phyloP scores from a whole-genome alignment of 805 yeast genomes.

The Starmerella kuoi region DNA sequence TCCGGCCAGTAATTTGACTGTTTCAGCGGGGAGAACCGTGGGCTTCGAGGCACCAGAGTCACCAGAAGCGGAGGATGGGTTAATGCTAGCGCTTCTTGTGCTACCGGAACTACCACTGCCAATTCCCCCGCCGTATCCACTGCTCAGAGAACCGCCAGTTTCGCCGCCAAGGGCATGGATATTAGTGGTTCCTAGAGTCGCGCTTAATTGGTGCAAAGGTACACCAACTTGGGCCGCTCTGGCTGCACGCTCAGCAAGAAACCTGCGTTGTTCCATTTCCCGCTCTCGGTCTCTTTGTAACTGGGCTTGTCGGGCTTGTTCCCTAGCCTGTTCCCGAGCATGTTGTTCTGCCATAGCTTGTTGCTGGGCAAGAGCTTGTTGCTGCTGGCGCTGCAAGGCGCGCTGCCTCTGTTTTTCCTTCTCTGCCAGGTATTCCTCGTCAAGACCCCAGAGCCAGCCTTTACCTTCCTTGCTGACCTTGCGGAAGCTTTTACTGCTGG shows the following conservation, averaged over 20 bases:
- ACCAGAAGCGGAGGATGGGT: neutral
- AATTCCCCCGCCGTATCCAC: neutral
- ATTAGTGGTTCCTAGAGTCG: conserved; percentile 9
- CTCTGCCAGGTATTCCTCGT: conserved; percentile 72
- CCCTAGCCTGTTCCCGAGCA: conserved; percentile 22
- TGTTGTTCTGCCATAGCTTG: conserved; percentile 26
- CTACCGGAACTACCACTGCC: neutral
- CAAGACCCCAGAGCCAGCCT: conserved; percentile 91
- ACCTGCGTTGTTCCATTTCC: conserved; percentile 18
- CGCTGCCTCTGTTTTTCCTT: conserved; percentile 62
- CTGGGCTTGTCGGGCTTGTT: conserved; percentile 19
- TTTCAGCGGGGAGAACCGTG: conserved; percentile 38
- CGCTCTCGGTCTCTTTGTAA: conserved; percentile 22
- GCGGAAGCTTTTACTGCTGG: conserved; percentile 72
- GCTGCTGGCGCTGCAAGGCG: conserved; percentile 22
- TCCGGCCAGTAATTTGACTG: conserved; percentile 64
- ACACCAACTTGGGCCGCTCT: conserved; percentile 20
- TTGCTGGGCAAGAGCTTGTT: conserved; percentile 25
- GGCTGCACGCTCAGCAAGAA: conserved; percentile 18
- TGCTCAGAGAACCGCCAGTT: neutral
- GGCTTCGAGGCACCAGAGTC: conserved; percentile 6
- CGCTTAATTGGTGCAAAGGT: conserved; percentile 16
- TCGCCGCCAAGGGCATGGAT: neutral
- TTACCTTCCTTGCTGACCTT: conserved; percentile 78
- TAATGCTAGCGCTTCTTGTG: neutral